Base-by-base conservation (phyloP, 1,284 basidiomycete genomes). In the Papiliotrema nemorosa region DNA sequence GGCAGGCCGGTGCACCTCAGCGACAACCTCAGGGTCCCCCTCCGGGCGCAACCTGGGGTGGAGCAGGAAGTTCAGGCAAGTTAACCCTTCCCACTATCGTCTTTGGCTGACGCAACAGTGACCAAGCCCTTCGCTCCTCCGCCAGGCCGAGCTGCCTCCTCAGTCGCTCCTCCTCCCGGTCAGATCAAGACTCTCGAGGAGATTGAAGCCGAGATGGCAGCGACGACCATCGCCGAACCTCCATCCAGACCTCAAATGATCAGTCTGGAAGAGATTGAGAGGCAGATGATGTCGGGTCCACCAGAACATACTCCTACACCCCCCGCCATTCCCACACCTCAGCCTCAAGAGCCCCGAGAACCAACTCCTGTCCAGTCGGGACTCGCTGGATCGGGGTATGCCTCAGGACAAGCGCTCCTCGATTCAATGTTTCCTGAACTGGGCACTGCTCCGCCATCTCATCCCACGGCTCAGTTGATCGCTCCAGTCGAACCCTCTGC, bases 201-300 rank as follows among this genome's bases (percentile, higher is more conserved):
- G 70, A 89, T 97, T 55, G 94, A 98, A 71, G 86, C 88, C 3
- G 90, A 97, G 73, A 89, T 94, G 86, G 62, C 74, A 14, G 57
- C 59, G 3, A 58, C 67, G 20, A 49, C 58, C 35, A 49, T 64
- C 18, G 37, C 53, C 16, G 38, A 59, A 40, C 49, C 49, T 24
- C 38, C 42, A 46, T n/a, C 52, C 26, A 56, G 58, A 24, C 63
- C 60, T 27, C 57, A 65, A 45, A 60, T 73, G 20, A 51, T 74
- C 33, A 71, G 70, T 6, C 62, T 77, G 33, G 75, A 76, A 48
- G 76, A 76, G 55, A 73, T 77, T 50, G 76, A 76, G 55, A 60
- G 63, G 45, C 67, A 76, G 58, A 75, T 77, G 73, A 68, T 71
- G 59, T 56, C 54, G 26, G 26, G 33, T 33, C 24, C 43, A 14